Evolutionary conservation across 73 alveolate species (phyloP).

Genomic region (Tetrahymena malaccensis): DNA sequence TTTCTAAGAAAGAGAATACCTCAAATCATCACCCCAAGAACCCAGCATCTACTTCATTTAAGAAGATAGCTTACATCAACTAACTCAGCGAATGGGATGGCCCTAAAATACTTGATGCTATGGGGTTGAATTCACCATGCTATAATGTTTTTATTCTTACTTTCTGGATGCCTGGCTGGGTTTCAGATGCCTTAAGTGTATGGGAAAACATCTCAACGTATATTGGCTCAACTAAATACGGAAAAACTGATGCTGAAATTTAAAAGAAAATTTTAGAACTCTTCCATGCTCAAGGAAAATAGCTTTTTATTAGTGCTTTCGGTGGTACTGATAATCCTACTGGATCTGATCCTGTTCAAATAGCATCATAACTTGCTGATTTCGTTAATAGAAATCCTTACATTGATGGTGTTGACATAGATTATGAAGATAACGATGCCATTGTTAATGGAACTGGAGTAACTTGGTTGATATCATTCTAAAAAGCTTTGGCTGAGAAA

Average conservation of each 20-base stretch:
- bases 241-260: background rate
- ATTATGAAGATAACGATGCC: background rate
- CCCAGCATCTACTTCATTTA: background rate
- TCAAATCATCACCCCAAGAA: background rate
- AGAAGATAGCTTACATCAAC: background rate
- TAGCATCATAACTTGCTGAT: background rate
- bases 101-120: background rate
- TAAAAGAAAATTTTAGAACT: background rate
- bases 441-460: background rate
- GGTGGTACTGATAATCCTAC: background rate
- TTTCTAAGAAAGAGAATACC: background rate
- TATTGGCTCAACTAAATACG: background rate
- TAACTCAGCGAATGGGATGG: background rate
- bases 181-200: background rate
- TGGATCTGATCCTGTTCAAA: background rate
- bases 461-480: background rate
- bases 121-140: background rate
- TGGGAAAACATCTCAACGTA: background rate
- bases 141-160: background rate
- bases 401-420: background rate
- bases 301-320: background rate
- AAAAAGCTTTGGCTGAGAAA: background rate
- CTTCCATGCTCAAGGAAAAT: background rate
- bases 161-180: background rate
- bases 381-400: background rate